Conservation (phyloP, 106 monocot species). For the Narthecium ossifragum region DNA sequence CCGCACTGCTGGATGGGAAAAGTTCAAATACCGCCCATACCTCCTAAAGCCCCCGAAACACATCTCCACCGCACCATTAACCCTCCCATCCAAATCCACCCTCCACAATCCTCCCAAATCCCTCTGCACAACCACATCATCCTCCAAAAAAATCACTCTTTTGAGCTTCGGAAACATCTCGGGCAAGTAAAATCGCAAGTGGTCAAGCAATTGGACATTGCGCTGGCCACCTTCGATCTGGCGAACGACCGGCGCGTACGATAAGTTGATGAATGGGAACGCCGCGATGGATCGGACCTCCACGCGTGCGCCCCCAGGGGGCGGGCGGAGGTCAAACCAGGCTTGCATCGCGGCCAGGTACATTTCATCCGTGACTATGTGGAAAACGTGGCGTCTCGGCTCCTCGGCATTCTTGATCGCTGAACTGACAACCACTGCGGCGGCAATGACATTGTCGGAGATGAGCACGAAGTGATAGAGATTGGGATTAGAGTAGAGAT, state of each 20-base stretch:
- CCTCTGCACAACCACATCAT: conserved; percentile 91
- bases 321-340: conserved; percentile 75
- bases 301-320: conserved; percentile 40
- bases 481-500: conserved; percentile 21
- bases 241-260: conserved; percentile 42
- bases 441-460: conserved; percentile 83
- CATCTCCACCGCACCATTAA: conserved; percentile 86
- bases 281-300: conserved; percentile 50
- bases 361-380: conserved; percentile 76
- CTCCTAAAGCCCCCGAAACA: conserved; percentile 82
- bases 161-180: conserved; percentile 77
- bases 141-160: conserved; percentile 69
- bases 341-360: conserved; percentile 75
- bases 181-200: conserved; percentile 85
- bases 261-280: conserved; percentile 55
- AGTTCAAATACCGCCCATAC: conserved; percentile 68
- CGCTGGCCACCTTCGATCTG: conserved; percentile 28
- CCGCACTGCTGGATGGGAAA: conserved; percentile 46
- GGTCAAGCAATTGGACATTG: conserved; percentile 46
- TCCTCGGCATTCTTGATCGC: conserved; percentile 47
- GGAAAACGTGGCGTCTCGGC: conserved; percentile 59
- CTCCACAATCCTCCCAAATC: conserved; percentile 61
- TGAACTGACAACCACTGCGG: conserved; percentile 71
- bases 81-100: conserved; percentile 72
- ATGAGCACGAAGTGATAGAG: conserved; percentile 73